Evolutionary conservation across 2,329 filamentous ascomycete genomes (phyloP), one percentile per base, ranked within the genome.

Genomic region (Dothideomycetes sp.): DNA sequence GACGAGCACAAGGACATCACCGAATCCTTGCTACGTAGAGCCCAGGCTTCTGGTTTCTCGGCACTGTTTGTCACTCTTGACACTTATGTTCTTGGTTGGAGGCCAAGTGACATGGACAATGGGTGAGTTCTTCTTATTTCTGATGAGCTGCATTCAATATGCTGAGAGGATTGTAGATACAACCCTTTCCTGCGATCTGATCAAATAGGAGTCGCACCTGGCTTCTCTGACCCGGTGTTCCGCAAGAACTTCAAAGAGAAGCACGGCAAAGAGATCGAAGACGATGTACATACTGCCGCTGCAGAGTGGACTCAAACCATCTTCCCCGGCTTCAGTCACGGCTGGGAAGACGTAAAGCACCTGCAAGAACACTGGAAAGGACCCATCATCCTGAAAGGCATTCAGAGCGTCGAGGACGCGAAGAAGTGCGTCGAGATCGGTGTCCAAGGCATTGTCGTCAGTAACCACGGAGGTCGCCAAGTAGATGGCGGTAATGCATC

Each of bases 61-160:
- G 78, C 77, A 1, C 65, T 86, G 0, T 73, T 86, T 5, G 77
- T 87, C 1, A 87, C 83, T 0, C 65, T 85, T 0, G 82, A 87
- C 57, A 85, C 80, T 0, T 83, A 76, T 59, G 70, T 70, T 10
- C 65, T 86, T 24, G 73, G 71, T 1, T 87, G 81, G 80, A 67
- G 82, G 25, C 81, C 80, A 8, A 39, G 37, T 13, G 52, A 55
- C 38, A 41, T 54, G 36, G 51, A 55, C 16, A 45, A 51, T 22
- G 50, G 46, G 22, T 24, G 12, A 24, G 22, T 24, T 24, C 12
- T 7, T 24, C 22, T 11, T 53, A 53, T 18, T 19, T n/a, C 16
- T 30, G 18, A 34, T 28, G 28, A 18, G 22, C 22, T 8, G 22
- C n/a, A n/a, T n/a, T n/a, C n/a, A n/a, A 24, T 11, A 11, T 24